Evolutionary conservation across 2,329 filamentous ascomycete genomes (phyloP).

Genomic region (Diaporthe ampelina): DNA sequence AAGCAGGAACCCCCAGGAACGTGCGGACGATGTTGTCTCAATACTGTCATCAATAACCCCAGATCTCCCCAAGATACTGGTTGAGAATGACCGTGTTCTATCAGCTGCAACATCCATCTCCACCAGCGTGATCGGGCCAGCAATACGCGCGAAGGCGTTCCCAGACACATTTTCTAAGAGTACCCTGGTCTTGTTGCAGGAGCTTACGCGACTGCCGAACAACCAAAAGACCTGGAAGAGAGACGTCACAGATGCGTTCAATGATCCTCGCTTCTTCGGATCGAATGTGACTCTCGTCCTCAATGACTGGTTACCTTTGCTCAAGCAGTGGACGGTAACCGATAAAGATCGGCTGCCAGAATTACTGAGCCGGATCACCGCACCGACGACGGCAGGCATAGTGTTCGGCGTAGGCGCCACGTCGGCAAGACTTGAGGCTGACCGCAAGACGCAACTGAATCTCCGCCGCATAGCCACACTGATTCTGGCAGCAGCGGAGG

Average conservation of each 20-base stretch:
- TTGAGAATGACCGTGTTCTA: slow-evolving; percentile 87
- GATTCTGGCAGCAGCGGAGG: slow-evolving; percentile 80
- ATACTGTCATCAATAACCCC: slow-evolving; percentile 86
- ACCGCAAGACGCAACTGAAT: slow-evolving; percentile 92
- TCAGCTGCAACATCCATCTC: slow-evolving; percentile 86
- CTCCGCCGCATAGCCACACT: slow-evolving; percentile 86
- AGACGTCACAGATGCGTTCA: slow-evolving; percentile 92
- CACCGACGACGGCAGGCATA: slow-evolving; percentile 93
- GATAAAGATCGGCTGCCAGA: slow-evolving; percentile 93
- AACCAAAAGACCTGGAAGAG: slow-evolving; percentile 94
- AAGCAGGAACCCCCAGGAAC: slow-evolving; percentile 55
- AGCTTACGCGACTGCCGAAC: slow-evolving; percentile 82
- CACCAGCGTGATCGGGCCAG: slow-evolving; percentile 83
- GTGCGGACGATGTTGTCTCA: slow-evolving; percentile 81
- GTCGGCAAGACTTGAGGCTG: slow-evolving; percentile 93
- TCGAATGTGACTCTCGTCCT: slow-evolving; percentile 75
- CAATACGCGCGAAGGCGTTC: slow-evolving; percentile 86
- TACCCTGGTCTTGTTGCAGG: slow-evolving; percentile 79
- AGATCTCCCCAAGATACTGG: slow-evolving; percentile 84
- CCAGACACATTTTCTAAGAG: slow-evolving; percentile 84
- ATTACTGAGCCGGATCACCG: slow-evolving; percentile 80
- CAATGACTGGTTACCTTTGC: slow-evolving; percentile 83
- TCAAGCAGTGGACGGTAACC: slow-evolving; percentile 85
- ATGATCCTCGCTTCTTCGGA: slow-evolving; percentile 88
- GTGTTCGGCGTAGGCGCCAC: slow-evolving; percentile 98